Conservation (phyloP, 495 filamentous ascomycete genomes). For the Aspergillus carlsbadensis region DNA sequence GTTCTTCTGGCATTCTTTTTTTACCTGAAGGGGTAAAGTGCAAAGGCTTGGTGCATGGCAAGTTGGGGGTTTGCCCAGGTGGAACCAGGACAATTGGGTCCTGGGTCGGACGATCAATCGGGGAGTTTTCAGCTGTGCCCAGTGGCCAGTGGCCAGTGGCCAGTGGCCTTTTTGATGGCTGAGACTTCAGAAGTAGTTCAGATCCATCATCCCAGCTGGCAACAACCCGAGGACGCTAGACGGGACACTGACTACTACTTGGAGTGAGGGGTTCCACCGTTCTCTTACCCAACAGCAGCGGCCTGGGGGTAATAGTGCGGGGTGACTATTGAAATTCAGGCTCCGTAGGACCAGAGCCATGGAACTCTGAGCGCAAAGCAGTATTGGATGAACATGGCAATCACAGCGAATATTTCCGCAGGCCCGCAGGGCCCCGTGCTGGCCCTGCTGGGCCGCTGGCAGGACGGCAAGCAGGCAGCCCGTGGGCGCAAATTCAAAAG, state of each 20-base stretch:
- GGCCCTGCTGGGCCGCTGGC: not conserved
- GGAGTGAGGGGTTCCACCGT: too few species aligned
- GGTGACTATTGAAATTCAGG: not conserved
- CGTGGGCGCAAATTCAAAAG: not conserved
- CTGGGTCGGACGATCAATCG: constrained; percentile 12
- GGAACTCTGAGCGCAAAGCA: not conserved
- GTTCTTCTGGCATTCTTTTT: constrained; percentile 1
- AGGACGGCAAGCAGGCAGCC: not conserved
- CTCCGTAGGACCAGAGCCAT: not conserved
- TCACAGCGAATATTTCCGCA: not conserved
- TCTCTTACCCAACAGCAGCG: not conserved
- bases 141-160: too few species aligned
- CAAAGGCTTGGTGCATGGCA: not conserved
- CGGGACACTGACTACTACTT: too few species aligned
- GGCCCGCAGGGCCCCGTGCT: not conserved
- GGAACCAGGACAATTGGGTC: not conserved
- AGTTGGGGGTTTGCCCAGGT: not conserved
- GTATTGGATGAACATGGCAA: not conserved
- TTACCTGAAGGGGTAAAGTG: constrained; percentile 1
- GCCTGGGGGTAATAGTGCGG: not conserved
- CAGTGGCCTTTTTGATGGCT: too few species aligned
- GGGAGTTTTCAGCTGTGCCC: not conserved
- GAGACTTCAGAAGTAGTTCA: too few species aligned
- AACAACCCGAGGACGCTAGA: too few species aligned
- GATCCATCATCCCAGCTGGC: too few species aligned